Evolutionary conservation across 2,329 filamentous ascomycete species (phyloP).

Genomic region (Fonsecaea erecta): DNA sequence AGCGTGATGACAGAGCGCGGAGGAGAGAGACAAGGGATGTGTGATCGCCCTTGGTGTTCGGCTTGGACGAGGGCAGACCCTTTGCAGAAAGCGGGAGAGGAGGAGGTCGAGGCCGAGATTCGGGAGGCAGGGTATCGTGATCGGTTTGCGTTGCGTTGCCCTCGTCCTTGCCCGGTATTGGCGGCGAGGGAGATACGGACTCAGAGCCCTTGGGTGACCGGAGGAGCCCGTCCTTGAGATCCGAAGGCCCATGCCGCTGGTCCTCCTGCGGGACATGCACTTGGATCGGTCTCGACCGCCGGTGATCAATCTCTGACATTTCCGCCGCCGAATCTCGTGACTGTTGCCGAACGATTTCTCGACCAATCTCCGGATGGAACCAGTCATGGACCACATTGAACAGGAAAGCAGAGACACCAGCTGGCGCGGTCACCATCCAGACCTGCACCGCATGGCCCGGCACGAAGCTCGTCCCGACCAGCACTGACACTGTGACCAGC

Average conservation of each 20-base stretch:
- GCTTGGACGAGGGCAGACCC: neutral
- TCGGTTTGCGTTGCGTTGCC: neutral
- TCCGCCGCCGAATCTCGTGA: constrained; percentile 26
- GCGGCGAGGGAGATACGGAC: constrained; percentile 6
- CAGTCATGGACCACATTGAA: constrained; percentile 35
- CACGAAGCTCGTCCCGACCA: constrained; percentile 39
- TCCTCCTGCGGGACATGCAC: neutral
- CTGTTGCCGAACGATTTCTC: constrained; percentile 9
- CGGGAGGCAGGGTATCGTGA: neutral
- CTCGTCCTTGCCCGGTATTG: constrained; percentile 1
- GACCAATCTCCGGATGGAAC: constrained; percentile 17
- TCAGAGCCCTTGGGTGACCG: neutral
- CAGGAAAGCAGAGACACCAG: constrained; percentile 35
- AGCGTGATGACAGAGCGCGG: constrained; percentile 23
- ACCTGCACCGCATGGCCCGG: constrained; percentile 36
- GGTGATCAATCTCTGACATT: constrained; percentile 14
- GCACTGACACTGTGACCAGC: constrained; percentile 36
- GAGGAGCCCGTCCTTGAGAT: neutral
- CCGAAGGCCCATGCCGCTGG: neutral
- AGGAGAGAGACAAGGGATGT: constrained; percentile 27
- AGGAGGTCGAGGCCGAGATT: neutral
- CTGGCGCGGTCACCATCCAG: constrained; percentile 38
- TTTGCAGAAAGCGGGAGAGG: neutral
- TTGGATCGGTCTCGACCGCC: neutral
- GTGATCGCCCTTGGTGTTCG: neutral